Percentiles rank a stretch among this genome's conserved stretches.
Conservation (phyloP, 768 basidiomycete species). For the Trametes gibbosa region DNA sequence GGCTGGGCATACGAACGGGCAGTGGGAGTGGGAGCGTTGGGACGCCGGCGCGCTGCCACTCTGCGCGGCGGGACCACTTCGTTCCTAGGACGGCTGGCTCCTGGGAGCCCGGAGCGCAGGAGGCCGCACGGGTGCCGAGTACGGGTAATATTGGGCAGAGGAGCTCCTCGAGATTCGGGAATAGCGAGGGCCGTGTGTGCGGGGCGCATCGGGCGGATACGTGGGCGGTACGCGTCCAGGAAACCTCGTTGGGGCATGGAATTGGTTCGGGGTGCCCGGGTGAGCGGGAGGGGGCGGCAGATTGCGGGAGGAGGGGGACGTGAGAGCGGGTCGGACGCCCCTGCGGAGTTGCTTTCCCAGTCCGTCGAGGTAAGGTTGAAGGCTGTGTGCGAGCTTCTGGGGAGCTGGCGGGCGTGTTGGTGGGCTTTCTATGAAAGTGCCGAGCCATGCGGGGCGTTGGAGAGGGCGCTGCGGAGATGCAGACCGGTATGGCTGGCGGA, state of each 20-base stretch:
- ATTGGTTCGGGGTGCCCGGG: conserved; percentile 13
- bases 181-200: not conserved
- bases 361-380: not conserved
- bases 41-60: not conserved
- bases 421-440: conserved; percentile 7
- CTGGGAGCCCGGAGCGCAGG: conserved; percentile 13
- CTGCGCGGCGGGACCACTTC: not conserved
- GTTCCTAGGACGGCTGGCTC: conserved; percentile 11
- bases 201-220: not conserved
- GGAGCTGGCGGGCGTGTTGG: conserved; percentile 10
- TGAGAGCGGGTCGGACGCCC: not conserved
- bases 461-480: not conserved
- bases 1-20: conserved; percentile 7
- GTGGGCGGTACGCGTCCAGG: conserved; percentile 3
- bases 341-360: conserved; percentile 1
- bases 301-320: conserved; percentile 7
- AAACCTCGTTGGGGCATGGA: conserved; percentile 11
- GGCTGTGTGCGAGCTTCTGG: conserved; percentile 6
- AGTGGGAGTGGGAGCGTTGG: conserved; percentile 6
- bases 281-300: not conserved
- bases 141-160: not conserved
- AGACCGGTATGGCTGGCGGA: too few species aligned
- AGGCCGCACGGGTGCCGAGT: conserved; percentile 7
- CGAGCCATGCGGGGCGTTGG: conserved; percentile 1
- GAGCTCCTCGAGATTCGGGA: conserved; percentile 11